Base-by-base conservation (phyloP, 345 rosid genomes). In the Linum usitatissimum region DNA sequence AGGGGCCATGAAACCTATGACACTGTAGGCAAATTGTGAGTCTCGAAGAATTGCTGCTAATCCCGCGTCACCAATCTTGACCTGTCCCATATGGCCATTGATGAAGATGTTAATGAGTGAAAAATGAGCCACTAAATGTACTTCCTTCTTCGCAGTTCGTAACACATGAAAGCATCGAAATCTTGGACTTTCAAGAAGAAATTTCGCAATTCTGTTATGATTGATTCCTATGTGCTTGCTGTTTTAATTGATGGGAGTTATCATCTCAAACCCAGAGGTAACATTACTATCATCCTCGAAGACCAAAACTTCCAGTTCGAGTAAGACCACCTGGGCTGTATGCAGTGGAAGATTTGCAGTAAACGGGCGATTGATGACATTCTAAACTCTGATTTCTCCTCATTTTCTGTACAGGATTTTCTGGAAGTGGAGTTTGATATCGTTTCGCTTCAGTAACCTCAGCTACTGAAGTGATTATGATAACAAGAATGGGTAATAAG, bases 191-290 rank as follows among this genome's bases (percentile, higher is more conserved):
- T n/a, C n/a, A n/a, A n/a, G n/a, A n/a, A n/a, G n/a, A n/a, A n/a
- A n/a, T n/a, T n/a, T n/a, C n/a, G n/a, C n/a, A n/a, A n/a, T n/a
- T n/a, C n/a, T n/a, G n/a, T n/a, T n/a, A n/a, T n/a, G n/a, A n/a
- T n/a, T n/a, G n/a, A n/a, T n/a, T n/a, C n/a, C n/a, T n/a, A 62
- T 80, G 95, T 38, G 68, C 70, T 68, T 92, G 72, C 19, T 86
- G 80, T 77, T n/a, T n/a, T n/a, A n/a, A n/a, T n/a, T n/a, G n/a
- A n/a, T n/a, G n/a, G n/a, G n/a, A n/a, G n/a, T 71, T 36, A 53
- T 92, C 62, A 78, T 92, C 63, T 86, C 96, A 18, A 71, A 85
- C 54, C 96, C 98, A 6, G 36, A 74, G 90, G 97, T 91, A 63
- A 57, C 49, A 31, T 31, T 31, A 42, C 14, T 42, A 9, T 6